These are phyloP conservation scores for Pistacia atlantica DNA, from an alignment of 345 rosid species.

Conservation along the genomic window DNA sequence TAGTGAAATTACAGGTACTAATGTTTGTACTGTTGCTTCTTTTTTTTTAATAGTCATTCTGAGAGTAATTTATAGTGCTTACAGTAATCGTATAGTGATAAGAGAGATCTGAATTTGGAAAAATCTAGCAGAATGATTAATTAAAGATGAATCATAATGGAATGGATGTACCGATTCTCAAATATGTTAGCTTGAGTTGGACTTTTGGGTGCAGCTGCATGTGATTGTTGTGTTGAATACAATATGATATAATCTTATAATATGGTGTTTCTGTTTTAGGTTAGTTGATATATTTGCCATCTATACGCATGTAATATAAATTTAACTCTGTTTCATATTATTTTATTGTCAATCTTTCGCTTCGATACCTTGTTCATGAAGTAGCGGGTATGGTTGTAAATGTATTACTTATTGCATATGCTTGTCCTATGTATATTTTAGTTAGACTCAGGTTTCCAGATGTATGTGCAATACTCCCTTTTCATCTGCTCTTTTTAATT, in stretches of 20 bases:
- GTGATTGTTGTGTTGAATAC: no score
- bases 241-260: no score
- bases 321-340: neutral
- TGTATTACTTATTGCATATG: neutral
- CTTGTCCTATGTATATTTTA: neutral
- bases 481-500: slow-evolving; percentile 4
- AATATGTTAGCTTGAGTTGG: no score
- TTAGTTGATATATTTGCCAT: no score
- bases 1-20: slow-evolving; percentile 66
- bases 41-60: neutral
- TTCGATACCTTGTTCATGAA: neutral
- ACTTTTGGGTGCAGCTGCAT: no score
- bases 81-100: no score
- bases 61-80: neutral
- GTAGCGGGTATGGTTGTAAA: neutral
- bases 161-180: no score
- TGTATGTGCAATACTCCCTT: neutral
- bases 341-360: neutral
- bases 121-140: neutral
- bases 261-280: no score
- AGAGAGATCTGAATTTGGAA: neutral
- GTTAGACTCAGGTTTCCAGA: neutral
- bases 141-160: neutral
- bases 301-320: neutral
- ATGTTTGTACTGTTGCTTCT: neutral